phyloP scores from a whole-genome alignment of 345 rosid species.

The Sapria himalayana region DNA sequence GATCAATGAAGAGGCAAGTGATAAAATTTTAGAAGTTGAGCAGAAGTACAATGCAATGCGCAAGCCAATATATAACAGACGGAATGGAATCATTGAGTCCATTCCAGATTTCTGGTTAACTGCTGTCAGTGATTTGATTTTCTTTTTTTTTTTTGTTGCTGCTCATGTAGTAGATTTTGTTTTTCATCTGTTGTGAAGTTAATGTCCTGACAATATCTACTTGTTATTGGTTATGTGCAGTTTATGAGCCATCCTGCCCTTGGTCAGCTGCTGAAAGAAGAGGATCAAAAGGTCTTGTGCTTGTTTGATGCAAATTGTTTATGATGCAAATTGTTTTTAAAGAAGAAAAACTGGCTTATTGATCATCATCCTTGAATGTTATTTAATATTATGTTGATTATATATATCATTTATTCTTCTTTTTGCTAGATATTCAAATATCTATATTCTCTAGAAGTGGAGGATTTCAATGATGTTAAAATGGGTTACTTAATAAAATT shows the following conservation, averaged over 20 bases:
- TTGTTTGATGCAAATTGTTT: not conserved
- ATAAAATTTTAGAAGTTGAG: slow-evolving; percentile 77
- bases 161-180: not conserved
- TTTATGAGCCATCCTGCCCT: slow-evolving; percentile 83
- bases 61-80: slow-evolving; percentile 69
- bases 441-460: slow-evolving; percentile 57
- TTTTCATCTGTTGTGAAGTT: slow-evolving; percentile 1
- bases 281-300: slow-evolving; percentile 69
- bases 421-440: slow-evolving; percentile 44
- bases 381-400: not conserved
- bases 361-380: too few relatives aligned
- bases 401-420: not conserved
- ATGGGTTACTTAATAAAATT: slow-evolving; percentile 75
- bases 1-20: slow-evolving; percentile 91
- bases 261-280: slow-evolving; percentile 55
- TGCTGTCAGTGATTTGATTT: slow-evolving; percentile 37
- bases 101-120: slow-evolving; percentile 91
- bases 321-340: too few relatives aligned
- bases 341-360: too few relatives aligned
- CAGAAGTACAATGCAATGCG: slow-evolving; percentile 70
- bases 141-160: not conserved
- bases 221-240: slow-evolving; percentile 17
- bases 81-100: slow-evolving; percentile 46
- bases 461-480: slow-evolving; percentile 74
- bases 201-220: not conserved